Evolutionary conservation across 805 yeast genomes (phyloP).

Genomic region (Saccharomycodes ludwigii): DNA sequence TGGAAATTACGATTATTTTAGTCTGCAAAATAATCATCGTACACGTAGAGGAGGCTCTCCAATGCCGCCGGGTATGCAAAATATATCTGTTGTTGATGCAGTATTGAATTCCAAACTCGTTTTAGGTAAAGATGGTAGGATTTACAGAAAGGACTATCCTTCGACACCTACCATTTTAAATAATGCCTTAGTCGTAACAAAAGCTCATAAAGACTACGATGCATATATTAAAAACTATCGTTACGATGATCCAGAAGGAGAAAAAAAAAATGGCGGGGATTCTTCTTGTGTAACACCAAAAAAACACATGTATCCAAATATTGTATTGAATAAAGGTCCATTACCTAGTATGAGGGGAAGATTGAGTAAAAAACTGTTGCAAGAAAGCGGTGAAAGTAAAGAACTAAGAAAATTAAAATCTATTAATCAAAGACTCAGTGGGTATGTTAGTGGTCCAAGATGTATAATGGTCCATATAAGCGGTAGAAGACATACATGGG

Average conservation of each 20-base stretch:
- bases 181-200: slow-evolving; percentile 21
- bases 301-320: neutral
- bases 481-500: slow-evolving; percentile 75
- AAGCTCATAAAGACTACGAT: slow-evolving; percentile 14
- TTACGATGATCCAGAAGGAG: neutral
- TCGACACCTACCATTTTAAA: slow-evolving; percentile 20
- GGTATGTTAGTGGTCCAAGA: slow-evolving; percentile 25
- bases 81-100: neutral
- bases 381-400: too few species aligned
- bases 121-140: slow-evolving; percentile 19
- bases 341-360: slow-evolving; percentile 4
- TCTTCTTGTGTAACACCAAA: neutral
- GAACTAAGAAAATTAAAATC: slow-evolving; percentile 15
- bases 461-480: slow-evolving; percentile 50
- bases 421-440: slow-evolving; percentile 16
- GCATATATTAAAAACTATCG: neutral
- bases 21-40: too few species aligned
- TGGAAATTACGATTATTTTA: too few species aligned
- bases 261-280: slow-evolving; percentile 2
- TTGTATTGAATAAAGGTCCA: slow-evolving; percentile 1
- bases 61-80: neutral
- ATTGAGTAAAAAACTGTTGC: slow-evolving; percentile 2
- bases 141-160: slow-evolving; percentile 24
- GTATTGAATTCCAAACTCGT: slow-evolving; percentile 13
- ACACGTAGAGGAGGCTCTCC: slow-evolving; percentile 1